A percentile compares a stretch with the other conserved stretches of the same genome.
Evolutionary conservation across 2,329 filamentous ascomycete species (phyloP).

Genomic region (Aureobasidium pullulans): DNA sequence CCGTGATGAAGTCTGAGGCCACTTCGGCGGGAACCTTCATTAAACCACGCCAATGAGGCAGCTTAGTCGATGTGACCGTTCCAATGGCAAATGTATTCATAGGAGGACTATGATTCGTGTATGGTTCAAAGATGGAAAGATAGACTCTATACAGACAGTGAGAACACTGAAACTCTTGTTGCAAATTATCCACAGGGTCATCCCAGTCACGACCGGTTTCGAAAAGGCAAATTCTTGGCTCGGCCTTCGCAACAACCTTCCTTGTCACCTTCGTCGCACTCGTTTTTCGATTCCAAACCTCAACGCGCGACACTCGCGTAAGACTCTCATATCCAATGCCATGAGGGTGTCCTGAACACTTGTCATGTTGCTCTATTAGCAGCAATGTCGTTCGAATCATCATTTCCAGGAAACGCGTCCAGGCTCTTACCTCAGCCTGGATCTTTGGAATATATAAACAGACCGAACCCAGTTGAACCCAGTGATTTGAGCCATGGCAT

Average conservation of each 20-base stretch:
- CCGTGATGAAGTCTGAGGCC: too few relatives aligned
- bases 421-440: conserved; percentile 1
- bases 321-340: background rate
- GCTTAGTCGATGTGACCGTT: too few relatives aligned
- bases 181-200: background rate
- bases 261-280: background rate
- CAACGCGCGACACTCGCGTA: background rate
- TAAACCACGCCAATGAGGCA: too few relatives aligned
- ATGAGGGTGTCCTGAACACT: background rate
- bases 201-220: background rate
- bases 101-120: too few relatives aligned
- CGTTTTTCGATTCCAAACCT: background rate
- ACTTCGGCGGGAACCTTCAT: too few relatives aligned
- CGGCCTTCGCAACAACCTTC: background rate
- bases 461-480: conserved; percentile 31
- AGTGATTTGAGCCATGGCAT: conserved; percentile 25
- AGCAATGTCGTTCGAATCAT: background rate
- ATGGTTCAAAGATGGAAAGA: too few relatives aligned
- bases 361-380: background rate
- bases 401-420: background rate
- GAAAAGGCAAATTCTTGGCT: background rate
- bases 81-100: too few relatives aligned
- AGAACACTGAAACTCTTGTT: background rate
- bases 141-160: too few relatives aligned
- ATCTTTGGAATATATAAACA: conserved; percentile 24